These are phyloP conservation scores for Scheffersomyces amazonensis DNA, from an alignment of 805 yeast genomes.

Conservation along the genomic window DNA sequence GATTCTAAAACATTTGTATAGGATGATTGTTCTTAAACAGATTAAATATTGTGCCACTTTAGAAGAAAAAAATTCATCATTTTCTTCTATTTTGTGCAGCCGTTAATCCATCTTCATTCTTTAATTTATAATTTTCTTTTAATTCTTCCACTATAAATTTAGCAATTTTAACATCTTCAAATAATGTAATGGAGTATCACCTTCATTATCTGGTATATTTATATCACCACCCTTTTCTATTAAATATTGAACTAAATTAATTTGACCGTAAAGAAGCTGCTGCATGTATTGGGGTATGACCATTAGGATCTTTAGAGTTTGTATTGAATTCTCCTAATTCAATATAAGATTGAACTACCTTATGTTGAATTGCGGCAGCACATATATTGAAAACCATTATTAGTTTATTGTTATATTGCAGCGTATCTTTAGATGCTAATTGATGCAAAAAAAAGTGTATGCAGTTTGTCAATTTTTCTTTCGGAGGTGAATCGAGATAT, in stretches of 20 bases:
- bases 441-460: no score
- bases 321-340: conserved; percentile 53
- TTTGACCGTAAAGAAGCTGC: conserved; percentile 93
- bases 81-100: conserved; percentile 76
- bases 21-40: conserved; percentile 26
- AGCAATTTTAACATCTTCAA: conserved; percentile 69
- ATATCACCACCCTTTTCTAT: conserved; percentile 68
- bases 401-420: no score
- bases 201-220: conserved; percentile 80
- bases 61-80: conserved; percentile 79
- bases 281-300: conserved; percentile 96
- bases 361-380: conserved; percentile 77
- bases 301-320: conserved; percentile 82
- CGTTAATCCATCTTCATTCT: conserved; percentile 74
- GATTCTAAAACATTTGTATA: conserved; percentile 11
- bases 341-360: conserved; percentile 55
- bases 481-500: no score
- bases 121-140: conserved; percentile 60
- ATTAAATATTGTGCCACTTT: conserved; percentile 68
- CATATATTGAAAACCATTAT: conserved; percentile 66
- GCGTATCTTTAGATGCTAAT: no score
- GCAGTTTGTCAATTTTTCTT: no score
- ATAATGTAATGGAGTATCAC: conserved; percentile 94
- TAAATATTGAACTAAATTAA: conserved; percentile 59
- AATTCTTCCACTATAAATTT: conserved; percentile 62